Evolutionary conservation across 2,329 filamentous ascomycete species (phyloP), one percentile per base, ranked within the genome.

Genomic region (Aspergillus sp.): DNA sequence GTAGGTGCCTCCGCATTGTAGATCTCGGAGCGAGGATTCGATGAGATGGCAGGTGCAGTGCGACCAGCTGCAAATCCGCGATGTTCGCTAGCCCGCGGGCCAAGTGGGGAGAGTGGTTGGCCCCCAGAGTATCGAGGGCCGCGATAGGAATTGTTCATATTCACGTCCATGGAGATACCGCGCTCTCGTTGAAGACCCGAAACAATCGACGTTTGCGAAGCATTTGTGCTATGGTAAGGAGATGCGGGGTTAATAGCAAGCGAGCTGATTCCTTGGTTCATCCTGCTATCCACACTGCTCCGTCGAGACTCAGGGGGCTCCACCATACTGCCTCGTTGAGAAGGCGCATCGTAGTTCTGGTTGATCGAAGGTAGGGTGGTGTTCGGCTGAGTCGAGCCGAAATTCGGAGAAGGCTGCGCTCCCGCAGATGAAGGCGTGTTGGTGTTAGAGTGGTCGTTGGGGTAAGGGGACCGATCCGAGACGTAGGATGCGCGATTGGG

Each of bases 361-460:
- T 86, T 87, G 63, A 87, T 81, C 0, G 85, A 84, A 2, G 86
- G 85, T 9, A 87, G 74, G 43, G 79, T 75, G 65, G 77, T 77
- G 63, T 69, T 78, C 32, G 70, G 77, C 64, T 73, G 79, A 65
- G 70, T 72, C 4, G 72, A 70, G 36, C 70, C 65, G 58, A 77
- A 78, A 49, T 71, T 74, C 2, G 77, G 78, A 1, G 76, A 76
- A 12, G 75, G 74, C 45, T 79, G 73, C 12, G 74, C 68, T 19
- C 73, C 75, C 1, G 76, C 71, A 17, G 78, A 76, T 10, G 75
- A 75, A 15, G 75, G 72, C 5, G 68, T 76, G 41, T 64, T 67
- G 30, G 65, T 63, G 49, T 62, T 67, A 10, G 76, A 73, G 59
- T 76, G 73, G 45, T 81, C 78, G 41, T 75, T 70, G 3, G 73